Evolutionary conservation across 331 rosid species (phyloP), one percentile per base, ranked within the genome.

Genomic region (Dryas integrifolia): DNA sequence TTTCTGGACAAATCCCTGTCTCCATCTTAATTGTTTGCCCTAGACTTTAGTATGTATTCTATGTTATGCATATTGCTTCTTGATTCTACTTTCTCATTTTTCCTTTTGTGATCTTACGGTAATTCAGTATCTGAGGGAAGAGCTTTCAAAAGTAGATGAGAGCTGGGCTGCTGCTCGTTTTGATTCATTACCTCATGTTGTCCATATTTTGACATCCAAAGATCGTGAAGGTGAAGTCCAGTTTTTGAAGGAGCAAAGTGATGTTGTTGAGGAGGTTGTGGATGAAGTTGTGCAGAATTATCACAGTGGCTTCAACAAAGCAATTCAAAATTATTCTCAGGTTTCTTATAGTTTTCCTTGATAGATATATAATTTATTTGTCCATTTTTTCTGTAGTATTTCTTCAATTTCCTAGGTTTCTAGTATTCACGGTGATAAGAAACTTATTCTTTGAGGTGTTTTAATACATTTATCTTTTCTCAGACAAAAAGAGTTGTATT

Each of bases 311-410:
- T 95, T 95, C 89, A 95, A 95, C 84, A 92, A 78, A 87, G 99
- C 99, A 61, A 95, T 95, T 83, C 99, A 95, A 79, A 95, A 95
- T 82, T 95, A 95, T 85, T 95, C 99, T 26, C 99, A 95, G 99
- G 99, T 95, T 78, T 81, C 65, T 79, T 56, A 66, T 39, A 40
- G 45, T 61, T 73, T 38, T 60, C 46, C 35, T 48, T 18, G 41
- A 53, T 64, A 15, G 18, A 41, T 48, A 48, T 14, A 46, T 50
- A 24, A 26, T 58, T 48, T 55, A 16, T 47, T 26, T 70, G 58
- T 39, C 26, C 14, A 21, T 67, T 18, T 67, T 18, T 71, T 72
- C 35, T 44, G 21, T 46, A 43, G 67, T 48, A 59, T 60, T 46
- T 74, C 18, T 57, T 49, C 30, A 57, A 40, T 66, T 72, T 63